Base-by-base conservation (phyloP, 768 basidiomycete species). In the Saitozyma sp. region DNA sequence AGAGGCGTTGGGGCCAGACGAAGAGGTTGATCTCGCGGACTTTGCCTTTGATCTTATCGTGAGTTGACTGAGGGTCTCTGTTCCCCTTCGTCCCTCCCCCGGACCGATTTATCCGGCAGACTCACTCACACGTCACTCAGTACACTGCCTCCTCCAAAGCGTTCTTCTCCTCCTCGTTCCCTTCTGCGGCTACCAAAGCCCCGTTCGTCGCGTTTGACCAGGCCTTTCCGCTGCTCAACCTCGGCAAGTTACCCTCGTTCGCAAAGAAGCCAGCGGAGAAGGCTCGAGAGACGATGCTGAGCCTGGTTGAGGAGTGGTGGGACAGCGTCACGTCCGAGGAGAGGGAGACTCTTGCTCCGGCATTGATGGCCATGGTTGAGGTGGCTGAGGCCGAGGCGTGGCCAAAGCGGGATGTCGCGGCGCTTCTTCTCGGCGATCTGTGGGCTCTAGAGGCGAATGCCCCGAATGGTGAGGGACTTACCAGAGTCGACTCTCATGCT, bases 361-460 rank as follows among this genome's bases (percentile, higher is more conserved):
- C 40, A 40, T 38, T 65, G 51, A 11, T 40, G 19, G 62, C 38
- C 2, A 60, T 58, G 61, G 13, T 57, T 39, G 66, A 65, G 17
- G 41, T 56, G 14, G 16, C 10, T 1, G 63, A 67, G 49, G 50
- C 20, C 13, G 69, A 71, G 45, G 69, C 66, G 3, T 68, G 63
- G 66, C 19, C 43, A 46, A 37, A 48, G 38, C 19, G 59, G 49
- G 67, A 68, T 54, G 20, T 48, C 13, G 66, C 62, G 16, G 41
- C 61, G 39, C 13, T 63, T 45, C 13, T 68, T 13, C 46, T 71
- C 13, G 50, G 49, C 45, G 66, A 65, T 43, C 52, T 68, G 1
- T 71, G 69, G 69, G 69, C 69, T 17, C 45, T 71, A 9, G 66
- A 68, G 40, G 69, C 69, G 3, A 71, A 71, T 63, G 68, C 68